A percentile compares a stretch with the other conserved stretches of the same genome.
These are phyloP conservation scores for Colletotrichum scovillei DNA, from an alignment of 2,329 filamentous ascomycete genomes.

Conservation along the genomic window DNA sequence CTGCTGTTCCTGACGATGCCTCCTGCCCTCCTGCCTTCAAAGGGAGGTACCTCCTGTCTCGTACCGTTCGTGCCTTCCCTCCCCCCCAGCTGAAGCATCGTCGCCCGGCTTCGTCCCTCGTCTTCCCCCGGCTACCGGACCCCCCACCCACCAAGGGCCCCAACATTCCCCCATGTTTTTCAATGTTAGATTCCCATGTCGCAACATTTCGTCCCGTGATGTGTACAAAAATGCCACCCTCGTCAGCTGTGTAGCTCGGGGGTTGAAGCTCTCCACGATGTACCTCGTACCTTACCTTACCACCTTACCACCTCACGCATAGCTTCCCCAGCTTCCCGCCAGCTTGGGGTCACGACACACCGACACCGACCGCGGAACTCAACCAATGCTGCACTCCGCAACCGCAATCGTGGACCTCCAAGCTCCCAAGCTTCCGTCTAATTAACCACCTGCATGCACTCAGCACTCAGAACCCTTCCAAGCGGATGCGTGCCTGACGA, in stretches of 20 bases:
- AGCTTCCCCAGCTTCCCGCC: background rate
- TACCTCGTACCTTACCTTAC: too few species aligned
- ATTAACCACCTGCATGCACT: background rate
- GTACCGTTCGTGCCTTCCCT: background rate
- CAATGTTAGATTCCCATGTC: slow-evolving; percentile 23
- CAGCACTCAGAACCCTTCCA: background rate
- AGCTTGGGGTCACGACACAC: background rate
- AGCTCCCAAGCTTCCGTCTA: background rate
- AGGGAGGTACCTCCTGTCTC: background rate
- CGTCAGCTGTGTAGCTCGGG: background rate
- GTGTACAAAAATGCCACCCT: background rate
- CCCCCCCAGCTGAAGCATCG: slow-evolving; percentile 7
- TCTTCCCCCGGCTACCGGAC: slow-evolving; percentile 21
- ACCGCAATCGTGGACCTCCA: background rate
- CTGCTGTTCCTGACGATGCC: background rate
- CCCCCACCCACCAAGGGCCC: slow-evolving; percentile 7
- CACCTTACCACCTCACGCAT: too few species aligned
- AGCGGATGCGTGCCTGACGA: slow-evolving; percentile 2
- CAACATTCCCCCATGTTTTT: slow-evolving; percentile 23
- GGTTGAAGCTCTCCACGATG: slow-evolving; percentile 2
- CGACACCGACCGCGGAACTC: background rate
- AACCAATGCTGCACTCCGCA: background rate
- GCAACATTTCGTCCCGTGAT: slow-evolving; percentile 30
- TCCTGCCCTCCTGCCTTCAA: too few species aligned
- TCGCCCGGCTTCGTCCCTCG: slow-evolving; percentile 27